Base-by-base conservation (phyloP, 148 eudicot species). In the Selenicereus undatus region DNA sequence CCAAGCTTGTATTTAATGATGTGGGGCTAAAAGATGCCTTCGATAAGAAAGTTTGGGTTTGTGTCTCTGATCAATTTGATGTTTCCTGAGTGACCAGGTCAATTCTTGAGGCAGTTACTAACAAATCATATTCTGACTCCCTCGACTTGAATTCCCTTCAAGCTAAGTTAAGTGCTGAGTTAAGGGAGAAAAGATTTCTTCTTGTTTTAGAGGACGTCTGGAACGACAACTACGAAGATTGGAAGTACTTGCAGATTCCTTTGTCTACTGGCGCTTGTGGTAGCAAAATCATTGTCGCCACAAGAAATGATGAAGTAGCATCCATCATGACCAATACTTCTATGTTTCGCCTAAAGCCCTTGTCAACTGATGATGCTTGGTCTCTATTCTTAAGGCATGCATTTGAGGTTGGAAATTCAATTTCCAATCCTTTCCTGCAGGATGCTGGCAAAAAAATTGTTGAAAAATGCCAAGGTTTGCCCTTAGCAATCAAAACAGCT, bases 131-230 rank as follows among this genome's bases (percentile, higher is more conserved):
- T n/a, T 80, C 82, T 14, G 27, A 4, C n/a, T 32, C 75, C 56
- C 32, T 30, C 9, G 71, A 26, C 2, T 18, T 76, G 24, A 56
- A 76, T 36, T 24, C 22, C 36, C 79, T 83, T 24, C 77, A 76
- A 12, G 0, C 0, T 20, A 10, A 71, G 54, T 70, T 83, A 26
- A 74, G 51, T 43, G 29, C 5, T 1, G 30, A 69, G 18, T 24
- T 84, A n/a, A n/a, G 39, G 22, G 45, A 36, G 3, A 71, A 72
- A 11, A 80, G 29, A 13, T 76, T 75, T 18, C 29, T 83, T 18
- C 76, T 83, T 2, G 79, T 83, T 14, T 17, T 83, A 3, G 83
- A 80, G 60, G 83, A 77, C 76, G 58, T 79, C 0, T 84, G 80
- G 76, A 76, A 72, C 35, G 76, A 66, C 18, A 65, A n/a, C 0